phyloP scores from a whole-genome alignment of 305 asterid species.

The Fraxinus sp. region DNA sequence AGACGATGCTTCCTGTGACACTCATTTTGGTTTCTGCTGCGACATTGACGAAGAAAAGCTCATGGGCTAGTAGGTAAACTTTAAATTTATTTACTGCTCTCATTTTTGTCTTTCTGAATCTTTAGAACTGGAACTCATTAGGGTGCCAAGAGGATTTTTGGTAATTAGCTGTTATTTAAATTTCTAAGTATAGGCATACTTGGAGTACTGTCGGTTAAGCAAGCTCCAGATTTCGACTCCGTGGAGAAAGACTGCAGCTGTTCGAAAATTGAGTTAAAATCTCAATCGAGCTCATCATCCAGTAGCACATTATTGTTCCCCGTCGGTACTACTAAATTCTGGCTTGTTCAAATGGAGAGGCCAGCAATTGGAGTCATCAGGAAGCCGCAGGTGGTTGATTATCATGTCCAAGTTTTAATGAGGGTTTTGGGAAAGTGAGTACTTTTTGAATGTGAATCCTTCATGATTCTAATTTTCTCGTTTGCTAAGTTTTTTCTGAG shows the following conservation, averaged over 20 bases:
- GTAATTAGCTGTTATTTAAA: too few species aligned
- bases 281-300: slow-evolving; percentile 25
- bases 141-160: too few species aligned
- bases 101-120: too few species aligned
- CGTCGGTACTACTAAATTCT: slow-evolving; percentile 52
- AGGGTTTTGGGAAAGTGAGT: slow-evolving; percentile 81
- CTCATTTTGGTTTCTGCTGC: too few species aligned
- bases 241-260: slow-evolving; percentile 47
- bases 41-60: too few species aligned
- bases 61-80: too few species aligned
- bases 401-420: slow-evolving; percentile 63
- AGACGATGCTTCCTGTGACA: too few species aligned
- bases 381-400: slow-evolving; percentile 68
- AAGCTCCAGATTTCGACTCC: slow-evolving; percentile 59
- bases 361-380: slow-evolving; percentile 61
- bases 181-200: too few species aligned
- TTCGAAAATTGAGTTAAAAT: slow-evolving; percentile 31
- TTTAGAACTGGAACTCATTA: too few species aligned
- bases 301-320: slow-evolving; percentile 51
- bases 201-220: slow-evolving; percentile 60
- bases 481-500: slow-evolving; percentile 15
- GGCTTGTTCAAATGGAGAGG: slow-evolving; percentile 68
- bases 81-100: too few species aligned
- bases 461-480: neutral
- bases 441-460: slow-evolving; percentile 1